Evolutionary conservation across 352 stramenopile genomes (phyloP).

Genomic region (Plasmopara halstedii): DNA sequence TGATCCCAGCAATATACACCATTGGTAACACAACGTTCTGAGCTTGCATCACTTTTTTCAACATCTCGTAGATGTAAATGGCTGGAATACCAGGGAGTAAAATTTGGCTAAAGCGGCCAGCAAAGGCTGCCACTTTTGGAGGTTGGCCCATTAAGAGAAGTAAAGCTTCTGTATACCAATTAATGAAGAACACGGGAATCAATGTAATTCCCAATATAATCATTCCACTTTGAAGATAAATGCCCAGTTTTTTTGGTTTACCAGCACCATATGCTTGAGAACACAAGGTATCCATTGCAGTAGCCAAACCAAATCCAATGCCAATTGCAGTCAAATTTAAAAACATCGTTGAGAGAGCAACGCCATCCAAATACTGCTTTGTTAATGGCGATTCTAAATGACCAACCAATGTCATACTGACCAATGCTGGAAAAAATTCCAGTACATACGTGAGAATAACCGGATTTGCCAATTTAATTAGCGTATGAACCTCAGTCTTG

Average conservation of each 20-base stretch:
- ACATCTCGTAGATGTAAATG: slow-evolving; percentile 78
- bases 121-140: slow-evolving; percentile 44
- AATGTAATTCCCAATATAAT: slow-evolving; percentile 53
- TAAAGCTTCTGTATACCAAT: slow-evolving; percentile 65
- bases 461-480: slow-evolving; percentile 38
- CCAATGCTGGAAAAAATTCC: slow-evolving; percentile 59
- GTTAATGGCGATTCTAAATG: slow-evolving; percentile 59
- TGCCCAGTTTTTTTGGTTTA: slow-evolving; percentile 61
- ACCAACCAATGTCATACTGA: slow-evolving; percentile 60
- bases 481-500: slow-evolving; percentile 31
- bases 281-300: slow-evolving; percentile 85
- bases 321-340: slow-evolving; percentile 78
- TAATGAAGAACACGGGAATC: slow-evolving; percentile 57
- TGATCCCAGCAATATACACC: slow-evolving; percentile 67
- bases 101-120: slow-evolving; percentile 62
- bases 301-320: slow-evolving; percentile 70
- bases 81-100: slow-evolving; percentile 71
- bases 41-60: slow-evolving; percentile 81
- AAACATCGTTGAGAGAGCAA: slow-evolving; percentile 64
- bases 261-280: slow-evolving; percentile 76
- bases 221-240: slow-evolving; percentile 77
- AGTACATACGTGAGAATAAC: slow-evolving; percentile 70
- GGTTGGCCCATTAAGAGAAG: slow-evolving; percentile 63
- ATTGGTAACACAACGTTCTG: slow-evolving; percentile 83
- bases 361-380: slow-evolving; percentile 67